These are phyloP conservation scores for Fusarium pseudocircinatum DNA, from an alignment of 2,329 filamentous ascomycete species.

Conservation along the genomic window DNA sequence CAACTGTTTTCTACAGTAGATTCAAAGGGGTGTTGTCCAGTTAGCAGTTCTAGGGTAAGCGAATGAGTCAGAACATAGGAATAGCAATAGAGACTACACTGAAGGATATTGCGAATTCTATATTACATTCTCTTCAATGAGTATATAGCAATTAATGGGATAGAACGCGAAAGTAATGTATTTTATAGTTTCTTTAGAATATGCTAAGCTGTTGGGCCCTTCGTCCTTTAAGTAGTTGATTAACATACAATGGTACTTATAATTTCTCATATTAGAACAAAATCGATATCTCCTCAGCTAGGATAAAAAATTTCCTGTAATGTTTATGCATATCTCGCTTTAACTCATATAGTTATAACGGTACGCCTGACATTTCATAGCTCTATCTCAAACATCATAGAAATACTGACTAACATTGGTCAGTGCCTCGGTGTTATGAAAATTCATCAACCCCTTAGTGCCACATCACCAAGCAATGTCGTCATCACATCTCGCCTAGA, in stretches of 20 bases:
- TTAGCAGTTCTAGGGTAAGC: neutral
- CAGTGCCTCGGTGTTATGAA: neutral
- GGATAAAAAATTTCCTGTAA: accelerated
- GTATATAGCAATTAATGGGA: accelerated
- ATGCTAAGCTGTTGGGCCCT: accelerated
- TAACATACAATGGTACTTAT: accelerated
- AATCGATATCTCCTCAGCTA: accelerated
- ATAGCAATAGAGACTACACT: neutral
- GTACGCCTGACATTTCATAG: neutral
- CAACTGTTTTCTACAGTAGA: neutral
- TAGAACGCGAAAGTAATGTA: accelerated
- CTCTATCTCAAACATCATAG: neutral
- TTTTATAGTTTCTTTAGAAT: accelerated
- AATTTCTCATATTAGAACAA: accelerated
- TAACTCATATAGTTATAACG: neutral
- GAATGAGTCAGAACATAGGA: neutral
- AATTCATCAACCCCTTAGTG: neutral
- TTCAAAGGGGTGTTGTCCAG: too few species aligned
- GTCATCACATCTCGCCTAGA: constrained; percentile 2
- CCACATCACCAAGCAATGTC: neutral
- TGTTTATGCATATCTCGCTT: neutral
- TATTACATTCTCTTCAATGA: accelerated
- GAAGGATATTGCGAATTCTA: accelerated
- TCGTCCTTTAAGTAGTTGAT: accelerated
- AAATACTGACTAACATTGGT: too few species aligned